phyloP scores from a whole-genome alignment of 1,284 basidiomycete genomes.

The Vanrija sp. region DNA sequence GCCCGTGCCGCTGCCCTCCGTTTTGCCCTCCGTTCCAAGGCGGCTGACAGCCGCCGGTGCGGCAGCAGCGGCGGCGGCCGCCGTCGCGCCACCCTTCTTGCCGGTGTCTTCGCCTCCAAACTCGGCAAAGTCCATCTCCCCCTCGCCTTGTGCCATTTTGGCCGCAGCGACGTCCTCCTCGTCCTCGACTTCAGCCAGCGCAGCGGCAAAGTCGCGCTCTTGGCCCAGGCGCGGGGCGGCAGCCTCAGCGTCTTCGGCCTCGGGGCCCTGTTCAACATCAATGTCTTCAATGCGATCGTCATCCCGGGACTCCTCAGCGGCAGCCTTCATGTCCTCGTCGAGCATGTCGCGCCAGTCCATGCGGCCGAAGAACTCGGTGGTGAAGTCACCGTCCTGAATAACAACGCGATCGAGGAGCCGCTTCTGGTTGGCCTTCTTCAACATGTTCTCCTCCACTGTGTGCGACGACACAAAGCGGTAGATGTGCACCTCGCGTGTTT shows the following conservation, averaged over 20 bases:
- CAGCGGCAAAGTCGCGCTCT: conserved; percentile 56
- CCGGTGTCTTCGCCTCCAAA: conserved; percentile 56
- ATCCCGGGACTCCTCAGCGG: conserved; percentile 52
- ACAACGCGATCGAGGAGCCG: conserved; percentile 85
- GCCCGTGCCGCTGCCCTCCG: not conserved
- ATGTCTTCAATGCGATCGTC: conserved; percentile 32
- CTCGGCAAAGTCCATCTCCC: conserved; percentile 73
- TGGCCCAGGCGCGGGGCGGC: conserved; percentile 33
- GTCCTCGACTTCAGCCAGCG: conserved; percentile 84
- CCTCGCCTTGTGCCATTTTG: conserved; percentile 70
- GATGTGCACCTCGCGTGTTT: conserved; percentile 94
- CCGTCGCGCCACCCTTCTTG: conserved; percentile 6
- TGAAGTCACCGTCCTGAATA: conserved; percentile 89
- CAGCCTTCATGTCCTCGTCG: conserved; percentile 42
- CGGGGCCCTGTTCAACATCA: conserved; percentile 25
- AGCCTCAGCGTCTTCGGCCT: conserved; percentile 28
- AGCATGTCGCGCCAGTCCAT: conserved; percentile 84
- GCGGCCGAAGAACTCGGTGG: conserved; percentile 54
- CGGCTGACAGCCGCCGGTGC: not conserved
- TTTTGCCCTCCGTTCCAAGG: not conserved
- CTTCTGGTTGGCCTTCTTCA: conserved; percentile 95
- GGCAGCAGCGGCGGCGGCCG: not conserved
- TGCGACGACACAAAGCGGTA: conserved; percentile 81
- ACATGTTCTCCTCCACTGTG: conserved; percentile 94
- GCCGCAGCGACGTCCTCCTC: conserved; percentile 79